A percentile compares a stretch with the other conserved stretches of the same genome.
Conservation (phyloP, 352 stramenopile genomes). For the Paralagenidium karlingii region DNA sequence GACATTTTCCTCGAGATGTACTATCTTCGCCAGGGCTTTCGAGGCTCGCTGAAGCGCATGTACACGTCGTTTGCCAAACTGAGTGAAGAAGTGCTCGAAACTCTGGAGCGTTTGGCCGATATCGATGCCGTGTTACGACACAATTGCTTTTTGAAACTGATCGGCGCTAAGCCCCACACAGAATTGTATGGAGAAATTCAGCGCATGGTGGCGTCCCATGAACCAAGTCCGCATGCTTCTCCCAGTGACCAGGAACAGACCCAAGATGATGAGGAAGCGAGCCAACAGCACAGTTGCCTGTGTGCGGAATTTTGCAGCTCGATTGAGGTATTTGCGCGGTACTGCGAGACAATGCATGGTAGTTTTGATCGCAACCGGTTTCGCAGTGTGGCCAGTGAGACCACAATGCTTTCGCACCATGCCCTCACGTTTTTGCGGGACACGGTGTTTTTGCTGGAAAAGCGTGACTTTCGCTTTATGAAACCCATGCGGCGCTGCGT, state of each 20-base stretch:
- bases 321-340: constrained; percentile 50
- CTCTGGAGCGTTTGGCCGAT: constrained; percentile 63
- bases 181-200: constrained; percentile 41
- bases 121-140: constrained; percentile 53
- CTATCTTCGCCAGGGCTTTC: constrained; percentile 44
- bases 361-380: not conserved
- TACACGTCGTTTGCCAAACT: constrained; percentile 44
- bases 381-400: constrained; percentile 51
- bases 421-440: constrained; percentile 73
- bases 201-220: constrained; percentile 36
- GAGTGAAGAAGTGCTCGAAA: constrained; percentile 48
- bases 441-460: constrained; percentile 69
- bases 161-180: constrained; percentile 36
- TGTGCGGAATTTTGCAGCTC: constrained; percentile 60
- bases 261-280: constrained; percentile 2
- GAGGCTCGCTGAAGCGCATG: constrained; percentile 41
- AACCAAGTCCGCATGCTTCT: constrained; percentile 9
- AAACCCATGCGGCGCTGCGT: constrained; percentile 53
- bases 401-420: constrained; percentile 54
- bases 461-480: constrained; percentile 52
- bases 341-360: constrained; percentile 28
- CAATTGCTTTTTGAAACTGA: constrained; percentile 36
- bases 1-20: constrained; percentile 61
- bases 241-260: too few species aligned
- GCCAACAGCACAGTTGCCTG: constrained; percentile 31